Evolutionary conservation across 2,329 filamentous ascomycete species (phyloP), one percentile per base, ranked within the genome.

Genomic region (Colletotrichum shisoi): DNA sequence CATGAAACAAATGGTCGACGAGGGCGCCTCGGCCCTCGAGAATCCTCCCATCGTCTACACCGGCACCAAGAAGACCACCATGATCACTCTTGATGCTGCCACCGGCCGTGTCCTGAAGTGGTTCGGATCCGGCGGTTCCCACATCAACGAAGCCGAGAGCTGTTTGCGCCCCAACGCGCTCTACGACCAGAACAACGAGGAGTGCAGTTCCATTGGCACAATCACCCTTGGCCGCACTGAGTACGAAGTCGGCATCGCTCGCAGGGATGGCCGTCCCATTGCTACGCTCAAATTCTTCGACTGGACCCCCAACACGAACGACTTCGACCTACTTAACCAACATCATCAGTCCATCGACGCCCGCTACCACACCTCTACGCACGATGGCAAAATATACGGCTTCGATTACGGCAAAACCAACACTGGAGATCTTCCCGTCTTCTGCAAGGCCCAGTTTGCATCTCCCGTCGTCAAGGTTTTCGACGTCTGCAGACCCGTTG

Each of bases 231-330:
- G 93, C 34, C 87, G 92, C 58, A 93, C 92, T 45, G 93, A 97
- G 76, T 99, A 99, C 78, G 94, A 87, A 6, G 90, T 99, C 68
- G 88, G 86, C 63, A 96, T 99, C 51, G 90, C 93, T 71, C 89
- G 92, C 68, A 86, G 85, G 51, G 86, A 91, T 71, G 89, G 90
- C 1, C 87, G 90, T 67, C 87, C 88, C 8, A 90, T 99, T 69
- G 96, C 93, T 73, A 97, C 92, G 0, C 87, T 99, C 71, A 94
- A 89, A 71, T 99, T 96, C 75, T 91, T 93, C 12, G 95, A 99
- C 77, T 99, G 95, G 95, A 89, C 89, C 0, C 92, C 94, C 15
- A 99, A 99, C 77, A 96, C 91, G 67, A 91, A 89, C 68, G 94
- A 99, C 77, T 87, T 87, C 70, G 95, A 99, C 75, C 87, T 99